A percentile compares a stretch with the other conserved stretches of the same genome.
These are phyloP conservation scores for Schrenkiella parvula DNA, from an alignment of 345 rosid genomes.

Conservation along the genomic window DNA sequence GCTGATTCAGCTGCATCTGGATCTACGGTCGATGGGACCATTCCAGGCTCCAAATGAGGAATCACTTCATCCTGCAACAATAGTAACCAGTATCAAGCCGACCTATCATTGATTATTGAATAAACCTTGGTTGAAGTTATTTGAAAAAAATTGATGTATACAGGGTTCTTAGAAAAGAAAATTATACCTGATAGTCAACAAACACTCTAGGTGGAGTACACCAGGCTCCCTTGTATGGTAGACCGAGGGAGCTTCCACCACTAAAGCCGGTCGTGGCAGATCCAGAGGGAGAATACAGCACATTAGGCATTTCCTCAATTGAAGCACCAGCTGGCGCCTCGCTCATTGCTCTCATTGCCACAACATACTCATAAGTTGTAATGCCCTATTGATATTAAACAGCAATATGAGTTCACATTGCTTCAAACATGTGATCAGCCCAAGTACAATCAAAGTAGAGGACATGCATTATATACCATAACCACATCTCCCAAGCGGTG, in stretches of 20 bases:
- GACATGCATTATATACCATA: background rate
- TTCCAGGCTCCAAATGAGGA: constrained; percentile 94
- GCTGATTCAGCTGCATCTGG: constrained; percentile 79
- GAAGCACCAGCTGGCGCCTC: constrained; percentile 87
- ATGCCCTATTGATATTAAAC: constrained; percentile 53
- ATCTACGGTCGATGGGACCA: constrained; percentile 92
- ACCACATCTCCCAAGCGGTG: background rate
- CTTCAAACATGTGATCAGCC: background rate
- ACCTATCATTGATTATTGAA: background rate
- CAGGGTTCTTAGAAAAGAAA: background rate
- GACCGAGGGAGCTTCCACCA: constrained; percentile 90
- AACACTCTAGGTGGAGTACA: constrained; percentile 98
- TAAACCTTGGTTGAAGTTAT: background rate
- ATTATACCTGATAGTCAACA: constrained; percentile 90
- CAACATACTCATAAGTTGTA: constrained; percentile 93
- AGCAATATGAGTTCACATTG: background rate
- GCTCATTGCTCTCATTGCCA: constrained; percentile 99
- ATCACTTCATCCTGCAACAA: constrained; percentile 79
- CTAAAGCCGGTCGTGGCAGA: constrained; percentile 93
- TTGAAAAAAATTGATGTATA: background rate
- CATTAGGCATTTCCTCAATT: constrained; percentile 64
- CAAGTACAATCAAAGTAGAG: background rate
- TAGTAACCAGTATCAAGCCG: background rate
- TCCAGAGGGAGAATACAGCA: constrained; percentile 84
- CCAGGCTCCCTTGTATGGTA: constrained; percentile 89